Evolutionary conservation across 2,329 filamentous ascomycete genomes (phyloP), one percentile per base, ranked within the genome.

Genomic region (Neurospora sp.): DNA sequence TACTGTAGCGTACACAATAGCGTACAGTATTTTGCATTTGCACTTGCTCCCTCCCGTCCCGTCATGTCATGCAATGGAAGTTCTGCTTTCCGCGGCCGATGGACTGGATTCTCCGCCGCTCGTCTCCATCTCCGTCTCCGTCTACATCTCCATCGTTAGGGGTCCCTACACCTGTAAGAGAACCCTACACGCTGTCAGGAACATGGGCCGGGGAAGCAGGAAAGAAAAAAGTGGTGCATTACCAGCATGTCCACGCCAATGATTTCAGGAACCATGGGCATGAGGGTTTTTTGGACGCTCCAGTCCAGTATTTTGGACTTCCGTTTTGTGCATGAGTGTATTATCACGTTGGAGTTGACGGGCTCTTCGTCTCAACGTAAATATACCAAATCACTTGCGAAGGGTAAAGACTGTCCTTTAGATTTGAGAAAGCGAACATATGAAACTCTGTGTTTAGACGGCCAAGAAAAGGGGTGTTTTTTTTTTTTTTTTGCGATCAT

Each of bases 191-290:
- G 6, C 23, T 62, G 41, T 8, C 23, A 19, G 67, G 52, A 67
- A 41, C 72, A 72, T 67, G 72, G 69, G 71, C 8, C 71, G 71
- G 71, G 71, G 71, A 72, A 71, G 67, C 67, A 70, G 36, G 69
- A 69, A 43, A 23, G 62, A 46, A 62, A 68, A 15, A 15, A 12
- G 23, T 62, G 52, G 40, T 68, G 67, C 43, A 68, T 17, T 66
- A 28, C 43, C 70, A 68, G 36, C 28, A 33, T 15, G 19, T 70
- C 28, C 70, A 28, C 15, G 69, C 70, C 72, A 57, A 57, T 28
- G 11, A 57, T 28, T 57, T 6, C 11, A 57, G 12, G 46, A 15
- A 57, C 23, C 23, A 57, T 28, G 46, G 3, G 12, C 46, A 17
- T 17, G 46, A 15, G 23, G 46, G 5, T 15, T 52, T 52, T 23